Evolutionary conservation across 306 rosid species (phyloP).

Genomic region (Cyamopsis tetragonoloba): DNA sequence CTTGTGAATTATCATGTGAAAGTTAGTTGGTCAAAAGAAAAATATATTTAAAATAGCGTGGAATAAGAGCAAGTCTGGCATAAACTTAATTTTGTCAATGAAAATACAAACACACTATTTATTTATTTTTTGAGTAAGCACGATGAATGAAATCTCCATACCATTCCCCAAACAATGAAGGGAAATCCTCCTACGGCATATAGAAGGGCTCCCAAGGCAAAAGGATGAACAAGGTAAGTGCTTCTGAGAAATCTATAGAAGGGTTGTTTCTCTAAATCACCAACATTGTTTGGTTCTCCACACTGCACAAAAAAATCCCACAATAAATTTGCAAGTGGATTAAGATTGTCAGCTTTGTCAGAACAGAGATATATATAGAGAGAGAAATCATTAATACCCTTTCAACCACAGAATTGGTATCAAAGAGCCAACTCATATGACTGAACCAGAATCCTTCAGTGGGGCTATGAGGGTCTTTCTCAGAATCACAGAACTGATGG

Average conservation of each 20-base stretch:
- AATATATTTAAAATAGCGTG: too few species aligned
- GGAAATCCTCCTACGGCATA: slow-evolving; percentile 77
- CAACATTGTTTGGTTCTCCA: slow-evolving; percentile 66
- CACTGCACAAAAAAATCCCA: slow-evolving; percentile 47
- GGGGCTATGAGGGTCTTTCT: slow-evolving; percentile 92
- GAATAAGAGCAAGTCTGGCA: too few species aligned
- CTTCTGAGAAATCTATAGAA: slow-evolving; percentile 63
- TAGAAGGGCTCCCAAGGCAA: slow-evolving; percentile 70
- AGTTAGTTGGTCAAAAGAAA: too few species aligned
- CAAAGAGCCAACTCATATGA: slow-evolving; percentile 88
- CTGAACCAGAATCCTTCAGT: slow-evolving; percentile 92
- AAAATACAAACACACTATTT: too few species aligned
- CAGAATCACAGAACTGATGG: slow-evolving; percentile 89
- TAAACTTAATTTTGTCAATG: too few species aligned
- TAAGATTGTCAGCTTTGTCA: neutral
- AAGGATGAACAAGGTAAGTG: slow-evolving; percentile 67
- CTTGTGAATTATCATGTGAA: too few species aligned
- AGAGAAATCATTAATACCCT: slow-evolving; percentile 43
- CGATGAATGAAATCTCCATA: slow-evolving; percentile 24
- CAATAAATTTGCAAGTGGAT: neutral
- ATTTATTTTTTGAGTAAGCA: too few species aligned
- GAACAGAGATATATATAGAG: neutral
- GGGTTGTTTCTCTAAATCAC: slow-evolving; percentile 72
- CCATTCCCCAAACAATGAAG: slow-evolving; percentile 95
- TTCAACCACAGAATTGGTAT: slow-evolving; percentile 47